Base-by-base conservation (phyloP, 1,139 yeast species). In the Magnusiomyces paraingens region DNA sequence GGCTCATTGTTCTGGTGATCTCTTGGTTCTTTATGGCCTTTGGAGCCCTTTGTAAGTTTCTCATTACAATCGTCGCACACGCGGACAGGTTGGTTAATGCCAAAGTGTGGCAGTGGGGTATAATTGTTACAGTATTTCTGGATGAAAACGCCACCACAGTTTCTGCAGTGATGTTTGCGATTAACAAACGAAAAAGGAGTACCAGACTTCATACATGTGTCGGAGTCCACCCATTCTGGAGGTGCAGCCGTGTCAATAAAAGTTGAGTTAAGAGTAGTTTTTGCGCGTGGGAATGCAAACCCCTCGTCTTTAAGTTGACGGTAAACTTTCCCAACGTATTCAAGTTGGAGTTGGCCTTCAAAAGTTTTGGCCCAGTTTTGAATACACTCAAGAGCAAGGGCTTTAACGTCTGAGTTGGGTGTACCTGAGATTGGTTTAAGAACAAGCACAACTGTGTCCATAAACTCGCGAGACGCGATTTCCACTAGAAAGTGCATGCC, bases 191-290 rank as follows among this genome's bases (percentile, higher is more conserved):
- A 77, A 64, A 93, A 93, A 14, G 84, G 74, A 40, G 78, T 81
- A 53, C 95, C 90, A 63, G 98, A 89, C 56, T 88, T 83, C 98
- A 94, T 91, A 68, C 99, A 93, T 12, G 88, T 89, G 64, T 90
- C 96, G 17, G 90, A 84, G 65, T 94, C 99, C 22, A 87, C 84
- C 99, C 99, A 93, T 63, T 91, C 98, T 0, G 99, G 99, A 2
- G 99, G 97, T 3, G 93, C 91, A 58, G 84, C 86, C 1, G 96
- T 81, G 66, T 93, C 98, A 53, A 91, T 81, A 69, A 90, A 81
- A 47, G 76, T 70, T n/a, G 78, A 72, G 17, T 75, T 68, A n/a
- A 75, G 64, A 43, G 64, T 51, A n/a, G 58, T 55, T 46, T 64
- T 57, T 14, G 55, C 38, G 10, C 52, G 56, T 0, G 96, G 95